Base-by-base conservation (phyloP, 1,139 yeast species). In the Diutina mesorugosa region DNA sequence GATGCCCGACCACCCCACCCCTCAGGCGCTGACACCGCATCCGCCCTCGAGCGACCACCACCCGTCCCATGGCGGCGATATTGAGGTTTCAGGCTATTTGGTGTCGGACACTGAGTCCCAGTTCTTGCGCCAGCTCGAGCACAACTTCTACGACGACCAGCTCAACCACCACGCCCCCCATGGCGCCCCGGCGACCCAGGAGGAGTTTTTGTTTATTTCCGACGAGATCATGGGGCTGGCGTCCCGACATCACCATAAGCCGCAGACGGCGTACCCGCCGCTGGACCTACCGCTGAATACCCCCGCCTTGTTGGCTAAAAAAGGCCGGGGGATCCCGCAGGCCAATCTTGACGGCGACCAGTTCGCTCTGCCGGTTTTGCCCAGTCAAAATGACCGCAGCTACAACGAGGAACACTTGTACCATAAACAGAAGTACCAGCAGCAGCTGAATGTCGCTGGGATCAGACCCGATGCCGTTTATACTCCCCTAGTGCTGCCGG, bases 401-500 rank as follows among this genome's bases (percentile, higher is more conserved):
- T 76, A 68, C 62, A 75, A 76, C 58, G 71, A 74, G 56, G 79
- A 75, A 61, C 80, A 76, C 61, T 72, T 65, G 56, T 72, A 66
- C 60, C 79, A 76, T 59, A 72, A 72, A 57, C 69, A 72, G 60
- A 63, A 64, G 50, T 16, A 29, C 51, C 62, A 55, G 16, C 35
- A 57, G 47, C 62, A 55, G 47, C 57, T 9, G 26, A n/a, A 4
- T 8, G 29, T 14, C 30, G 35, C 21, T 18, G 54, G 47, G 14
- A 72, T 77, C 1, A 65, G 77, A 45, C 79, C 80, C 0, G 80
- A 76, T 57, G 77, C 77, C 9, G 78, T 80, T 5, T 85, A 83
- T 67, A 87, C 95, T 0, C 95, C 95, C 0, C 72, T 87, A 56
- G 80, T 86, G 12, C 84, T 90, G 2, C 95, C 95, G 0, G 86